Conservation (phyloP, 129 eudicot genomes). For the sunflower (Helianthus annuus) region HanXRQr2.0-SUNRISE NC_035443.2:45258793-45259292, state of each 20-base stretch:
- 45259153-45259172: too few species aligned
- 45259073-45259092: neutral
- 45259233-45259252: too few species aligned
- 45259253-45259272: too few species aligned
- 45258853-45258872: neutral
- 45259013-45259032: slow-evolving; percentile 1
- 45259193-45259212: too few species aligned
- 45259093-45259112: neutral
- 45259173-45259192: too few species aligned
- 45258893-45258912: neutral
- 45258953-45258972: neutral
- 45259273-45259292: too few species aligned
- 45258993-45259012: slow-evolving; percentile 6
- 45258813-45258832: neutral
- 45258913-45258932: neutral
- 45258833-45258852: slow-evolving; percentile 2
- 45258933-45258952: neutral
- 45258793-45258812: neutral
- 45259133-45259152: too few species aligned
- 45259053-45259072: neutral
- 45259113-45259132: too few species aligned
- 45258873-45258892: neutral
- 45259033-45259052: neutral
- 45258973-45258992: neutral
- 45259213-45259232: too few species aligned